Evolutionary conservation across 2,329 filamentous ascomycete genomes (phyloP).

Genomic region (Dothideomycetes sp.): DNA sequence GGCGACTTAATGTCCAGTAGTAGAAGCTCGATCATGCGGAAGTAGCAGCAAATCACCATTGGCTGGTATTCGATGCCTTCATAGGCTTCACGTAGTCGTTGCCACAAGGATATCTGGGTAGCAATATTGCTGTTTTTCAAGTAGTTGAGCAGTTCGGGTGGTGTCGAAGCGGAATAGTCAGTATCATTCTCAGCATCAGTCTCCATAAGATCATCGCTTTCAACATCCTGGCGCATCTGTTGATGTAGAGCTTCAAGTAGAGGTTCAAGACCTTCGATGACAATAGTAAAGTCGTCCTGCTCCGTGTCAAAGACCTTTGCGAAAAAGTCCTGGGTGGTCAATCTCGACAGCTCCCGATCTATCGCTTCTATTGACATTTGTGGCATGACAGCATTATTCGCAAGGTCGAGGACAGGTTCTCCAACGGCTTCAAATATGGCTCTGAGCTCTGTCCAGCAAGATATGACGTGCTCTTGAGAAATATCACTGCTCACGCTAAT

Average conservation of each 20-base stretch:
- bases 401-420: conserved; percentile 49
- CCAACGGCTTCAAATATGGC: conserved; percentile 40
- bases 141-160: conserved; percentile 77
- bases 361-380: conserved; percentile 75
- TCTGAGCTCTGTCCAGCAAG: conserved; percentile 56
- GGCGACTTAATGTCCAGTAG: conserved; percentile 57
- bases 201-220: background rate
- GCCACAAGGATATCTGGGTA: conserved; percentile 80
- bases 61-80: conserved; percentile 73
- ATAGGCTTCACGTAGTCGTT: conserved; percentile 82
- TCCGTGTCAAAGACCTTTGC: conserved; percentile 79
- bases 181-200: background rate
- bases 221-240: background rate
- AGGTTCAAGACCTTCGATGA: conserved; percentile 88
- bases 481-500: conserved; percentile 48
- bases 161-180: conserved; percentile 13
- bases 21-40: conserved; percentile 79
- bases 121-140: conserved; percentile 72
- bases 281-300: conserved; percentile 65
- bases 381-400: conserved; percentile 83
- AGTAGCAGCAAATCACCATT: conserved; percentile 78
- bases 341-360: conserved; percentile 80
- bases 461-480: conserved; percentile 50
- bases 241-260: conserved; percentile 62
- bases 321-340: conserved; percentile 96